Percentiles rank a stretch among this genome's conserved stretches.
phyloP scores from a whole-genome alignment of 768 basidiomycete genomes.

The Agaricus subrufescens region DNA sequence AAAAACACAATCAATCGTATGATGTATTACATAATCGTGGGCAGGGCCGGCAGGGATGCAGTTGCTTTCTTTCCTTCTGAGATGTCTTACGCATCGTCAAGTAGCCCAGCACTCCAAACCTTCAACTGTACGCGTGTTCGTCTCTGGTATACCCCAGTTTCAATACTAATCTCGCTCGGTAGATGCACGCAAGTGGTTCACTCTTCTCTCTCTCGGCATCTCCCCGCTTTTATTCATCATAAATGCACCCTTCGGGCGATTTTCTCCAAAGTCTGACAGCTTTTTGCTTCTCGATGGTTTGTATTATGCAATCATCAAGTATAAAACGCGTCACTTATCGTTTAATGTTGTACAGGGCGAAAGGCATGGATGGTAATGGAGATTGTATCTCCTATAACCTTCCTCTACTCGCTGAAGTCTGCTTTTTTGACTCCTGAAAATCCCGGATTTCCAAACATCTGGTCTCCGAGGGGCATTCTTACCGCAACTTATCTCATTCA shows the following conservation, averaged over 20 bases:
- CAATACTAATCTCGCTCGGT: not conserved
- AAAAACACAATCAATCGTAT: too few relatives aligned
- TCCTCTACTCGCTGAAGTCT: constrained; percentile 44
- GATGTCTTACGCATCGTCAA: constrained; percentile 2
- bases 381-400: constrained; percentile 51
- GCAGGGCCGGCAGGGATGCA: too few relatives aligned
- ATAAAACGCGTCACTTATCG: not conserved
- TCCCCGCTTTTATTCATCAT: constrained; percentile 42
- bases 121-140: not conserved
- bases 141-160: not conserved
- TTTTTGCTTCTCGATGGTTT: constrained; percentile 29
- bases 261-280: constrained; percentile 45
- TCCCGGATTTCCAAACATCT: constrained; percentile 23
- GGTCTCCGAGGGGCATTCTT: constrained; percentile 45
- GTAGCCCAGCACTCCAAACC: constrained; percentile 2
- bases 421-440: constrained; percentile 42
- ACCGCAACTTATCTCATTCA: constrained; percentile 61
- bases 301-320: not conserved
- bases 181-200: constrained; percentile 37
- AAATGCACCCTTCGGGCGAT: constrained; percentile 81
- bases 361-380: constrained; percentile 85
- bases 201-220: constrained; percentile 30
- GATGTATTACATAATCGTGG: too few relatives aligned
- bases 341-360: constrained; percentile 30
- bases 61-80: too few relatives aligned